Base-by-base conservation (phyloP, 2,329 filamentous ascomycete genomes). In the Colletotrichum lentis region DNA sequence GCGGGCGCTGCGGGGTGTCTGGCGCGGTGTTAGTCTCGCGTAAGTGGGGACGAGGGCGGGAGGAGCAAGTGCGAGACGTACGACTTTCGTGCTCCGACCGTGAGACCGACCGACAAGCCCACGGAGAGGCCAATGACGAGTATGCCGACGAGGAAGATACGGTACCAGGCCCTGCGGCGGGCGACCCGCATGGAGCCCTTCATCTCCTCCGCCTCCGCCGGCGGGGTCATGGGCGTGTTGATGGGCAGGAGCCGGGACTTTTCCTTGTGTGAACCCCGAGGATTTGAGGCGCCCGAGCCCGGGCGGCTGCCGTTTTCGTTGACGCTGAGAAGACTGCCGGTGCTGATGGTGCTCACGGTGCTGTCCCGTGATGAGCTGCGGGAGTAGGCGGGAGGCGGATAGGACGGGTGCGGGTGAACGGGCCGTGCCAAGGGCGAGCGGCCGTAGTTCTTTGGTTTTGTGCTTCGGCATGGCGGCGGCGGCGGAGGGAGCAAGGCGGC, bases 21-120 rank as follows among this genome's bases (percentile, higher is more conserved):
- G 55, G 44, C 50, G n/a, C n/a, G 24, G 5, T 63, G 56, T 55
- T 59, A 53, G 57, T 64, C 31, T 35, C 24, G 18, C n/a, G 50
- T 44, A 58, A 63, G 63, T 62, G 44, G 44, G 35, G n/a, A 39
- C 57, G 41, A 50, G 22, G 60, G 24, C 52, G 37, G 53, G 44
- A 58, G 39, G 10, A 35, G 31, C 2, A 35, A 2, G 31, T 5
- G 7, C 27, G 22, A 57, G 31, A 73, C 75, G 72, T 73, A 81
- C 80, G 72, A 73, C 50, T 77, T 75, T 37, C 76, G 76, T 62
- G 82, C 63, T 1, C 81, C 81, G 43, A 83, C 58, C 0, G 78
- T 75, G 35, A 84, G 71, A 0, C 82, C 82, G 37, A 81, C 74
- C 0, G 77, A 76, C 39, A 84, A 64, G 0, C 76, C 81, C 4